Evolutionary conservation across 768 basidiomycete species (phyloP).

Genomic region (Pleurotus cornucopiae): DNA sequence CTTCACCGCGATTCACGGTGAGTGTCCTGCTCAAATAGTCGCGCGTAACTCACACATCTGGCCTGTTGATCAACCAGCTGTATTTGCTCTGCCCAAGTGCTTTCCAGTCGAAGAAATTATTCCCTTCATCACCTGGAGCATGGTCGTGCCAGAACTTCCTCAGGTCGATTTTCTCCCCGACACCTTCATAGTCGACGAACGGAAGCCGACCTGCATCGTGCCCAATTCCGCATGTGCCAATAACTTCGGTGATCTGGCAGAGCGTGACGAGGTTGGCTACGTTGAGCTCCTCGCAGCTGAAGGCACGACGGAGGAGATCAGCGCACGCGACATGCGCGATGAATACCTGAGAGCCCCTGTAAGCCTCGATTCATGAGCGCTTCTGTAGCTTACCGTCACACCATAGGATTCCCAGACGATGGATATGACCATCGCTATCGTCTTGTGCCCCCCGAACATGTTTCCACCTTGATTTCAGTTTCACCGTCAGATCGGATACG

Average conservation of each 20-base stretch:
- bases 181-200: constrained; percentile 17
- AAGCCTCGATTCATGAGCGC: not conserved
- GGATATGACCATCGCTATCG: constrained; percentile 2
- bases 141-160: constrained; percentile 15
- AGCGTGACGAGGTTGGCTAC: constrained; percentile 9
- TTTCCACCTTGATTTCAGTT: not conserved
- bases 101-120: constrained; percentile 19
- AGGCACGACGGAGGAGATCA: constrained; percentile 17
- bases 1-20: not conserved
- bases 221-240: constrained; percentile 18
- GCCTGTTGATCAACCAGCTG: constrained; percentile 16
- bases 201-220: constrained; percentile 14
- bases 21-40: no score
- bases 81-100: constrained; percentile 9
- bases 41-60: constrained; percentile 16
- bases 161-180: constrained; percentile 17
- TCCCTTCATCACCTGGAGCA: not conserved
- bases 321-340: constrained; percentile 17
- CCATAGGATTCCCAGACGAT: constrained; percentile 13
- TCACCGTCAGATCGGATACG: not conserved
- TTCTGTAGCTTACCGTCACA: constrained; percentile 8
- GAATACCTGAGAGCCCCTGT: not conserved
- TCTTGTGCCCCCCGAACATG: constrained; percentile 7
- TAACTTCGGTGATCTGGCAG: constrained; percentile 15
- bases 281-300: constrained; percentile 12